A percentile compares a stretch with the other conserved stretches of the same genome.
Conservation (phyloP, 805 yeast species). For the Saccharomycopsis guyanensis region DNA sequence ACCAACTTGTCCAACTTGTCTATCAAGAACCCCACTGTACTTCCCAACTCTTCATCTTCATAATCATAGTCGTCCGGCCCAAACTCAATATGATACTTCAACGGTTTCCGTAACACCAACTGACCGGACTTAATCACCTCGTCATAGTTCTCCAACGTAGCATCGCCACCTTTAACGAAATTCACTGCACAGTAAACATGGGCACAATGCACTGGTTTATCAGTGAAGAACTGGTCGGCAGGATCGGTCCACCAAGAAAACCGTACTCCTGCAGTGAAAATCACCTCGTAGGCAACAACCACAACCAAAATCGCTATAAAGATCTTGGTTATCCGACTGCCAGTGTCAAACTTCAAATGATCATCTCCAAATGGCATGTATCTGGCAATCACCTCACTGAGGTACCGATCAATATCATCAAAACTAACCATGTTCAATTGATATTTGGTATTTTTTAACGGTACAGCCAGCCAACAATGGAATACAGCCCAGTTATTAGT, state of each 20-base stretch:
- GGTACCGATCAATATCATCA: background rate
- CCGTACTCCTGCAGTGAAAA: constrained; percentile 38
- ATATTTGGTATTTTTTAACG: too few species aligned
- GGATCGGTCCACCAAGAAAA: constrained; percentile 41
- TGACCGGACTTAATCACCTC: background rate
- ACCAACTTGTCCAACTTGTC: constrained; percentile 48
- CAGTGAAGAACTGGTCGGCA: constrained; percentile 56
- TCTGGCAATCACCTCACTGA: background rate
- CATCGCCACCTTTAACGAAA: constrained; percentile 24
- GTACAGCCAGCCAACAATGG: too few species aligned
- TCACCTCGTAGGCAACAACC: constrained; percentile 30
- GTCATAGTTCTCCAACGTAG: background rate
- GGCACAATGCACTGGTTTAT: constrained; percentile 73
- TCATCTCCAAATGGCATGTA: constrained; percentile 19
- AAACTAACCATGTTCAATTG: background rate
- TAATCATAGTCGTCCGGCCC: constrained; percentile 70
- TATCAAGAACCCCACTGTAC: constrained; percentile 57
- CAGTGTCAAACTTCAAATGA: constrained; percentile 6
- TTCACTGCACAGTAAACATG: constrained; percentile 55
- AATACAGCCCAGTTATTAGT: too few species aligned
- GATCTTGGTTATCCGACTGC: constrained; percentile 22
- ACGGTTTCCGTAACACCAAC: constrained; percentile 28
- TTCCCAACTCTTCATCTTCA: constrained; percentile 61
- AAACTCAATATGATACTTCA: constrained; percentile 66
- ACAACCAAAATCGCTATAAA: constrained; percentile 21